These are phyloP conservation scores for Casuarina cunninghamiana DNA, from an alignment of 306 rosid species.

Conservation along the genomic window DNA sequence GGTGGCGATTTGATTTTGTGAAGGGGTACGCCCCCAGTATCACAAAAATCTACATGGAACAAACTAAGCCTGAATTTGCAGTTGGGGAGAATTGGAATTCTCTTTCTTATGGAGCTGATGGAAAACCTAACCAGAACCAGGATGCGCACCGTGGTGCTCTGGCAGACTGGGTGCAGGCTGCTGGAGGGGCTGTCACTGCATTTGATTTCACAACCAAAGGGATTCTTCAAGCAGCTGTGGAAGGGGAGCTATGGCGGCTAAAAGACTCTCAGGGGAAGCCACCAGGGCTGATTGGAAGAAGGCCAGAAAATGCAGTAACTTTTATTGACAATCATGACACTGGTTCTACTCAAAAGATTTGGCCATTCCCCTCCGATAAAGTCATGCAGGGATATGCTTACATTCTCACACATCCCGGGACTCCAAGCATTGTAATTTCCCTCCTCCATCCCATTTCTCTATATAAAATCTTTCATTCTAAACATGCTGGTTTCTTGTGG, in stretches of 20 bases:
- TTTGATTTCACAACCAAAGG: conserved; percentile 58
- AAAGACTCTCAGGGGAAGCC: conserved; percentile 58
- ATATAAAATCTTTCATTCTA: not conserved
- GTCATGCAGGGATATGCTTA: conserved; percentile 81
- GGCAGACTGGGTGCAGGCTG: conserved; percentile 38
- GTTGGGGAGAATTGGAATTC: conserved; percentile 77
- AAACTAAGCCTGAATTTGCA: conserved; percentile 65
- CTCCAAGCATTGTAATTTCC: conserved; percentile 54
- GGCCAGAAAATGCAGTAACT: conserved; percentile 73
- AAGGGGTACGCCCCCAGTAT: conserved; percentile 62
- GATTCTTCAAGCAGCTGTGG: conserved; percentile 53
- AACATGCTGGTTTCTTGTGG: not conserved
- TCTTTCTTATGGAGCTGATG: conserved; percentile 31
- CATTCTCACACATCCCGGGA: conserved; percentile 84
- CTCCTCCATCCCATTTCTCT: not conserved
- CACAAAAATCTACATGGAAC: conserved; percentile 53
- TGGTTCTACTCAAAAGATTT: conserved; percentile 50
- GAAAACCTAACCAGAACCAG: conserved; percentile 42
- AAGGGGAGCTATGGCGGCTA: conserved; percentile 62
- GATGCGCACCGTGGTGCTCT: conserved; percentile 36
- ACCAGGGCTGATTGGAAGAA: conserved; percentile 70
- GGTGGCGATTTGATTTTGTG: conserved; percentile 79
- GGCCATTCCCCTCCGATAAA: conserved; percentile 73
- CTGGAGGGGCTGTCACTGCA: conserved; percentile 45
- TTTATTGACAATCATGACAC: conserved; percentile 86